These are phyloP conservation scores for Physcia stellaris DNA, from an alignment of 495 filamentous ascomycete genomes.

Conservation along the genomic window DNA sequence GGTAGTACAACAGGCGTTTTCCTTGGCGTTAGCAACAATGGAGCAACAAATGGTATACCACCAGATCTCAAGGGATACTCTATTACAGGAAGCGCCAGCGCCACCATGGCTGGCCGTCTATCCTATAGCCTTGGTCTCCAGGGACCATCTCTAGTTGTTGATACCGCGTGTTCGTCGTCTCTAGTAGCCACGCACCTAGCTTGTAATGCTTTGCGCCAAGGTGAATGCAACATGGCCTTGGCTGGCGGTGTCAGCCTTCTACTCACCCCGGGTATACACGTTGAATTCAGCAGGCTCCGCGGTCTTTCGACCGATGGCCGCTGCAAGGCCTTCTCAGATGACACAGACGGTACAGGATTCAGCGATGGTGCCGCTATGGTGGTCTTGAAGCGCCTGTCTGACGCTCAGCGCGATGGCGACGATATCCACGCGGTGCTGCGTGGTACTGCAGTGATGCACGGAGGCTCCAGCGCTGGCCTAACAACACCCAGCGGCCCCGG, in stretches of 20 bases:
- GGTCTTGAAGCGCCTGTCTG: constrained; percentile 33
- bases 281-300: constrained; percentile 16
- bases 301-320: constrained; percentile 28
- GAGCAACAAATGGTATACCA: not conserved
- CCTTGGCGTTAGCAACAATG: not conserved
- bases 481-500: not conserved
- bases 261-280: constrained; percentile 20
- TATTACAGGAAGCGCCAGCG: constrained; percentile 2
- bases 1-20: not conserved
- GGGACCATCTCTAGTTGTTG: constrained; percentile 68
- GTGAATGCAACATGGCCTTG: constrained; percentile 33
- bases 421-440: constrained; percentile 14
- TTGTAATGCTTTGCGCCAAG: constrained; percentile 20
- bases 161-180: constrained; percentile 47
- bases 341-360: constrained; percentile 34
- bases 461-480: not conserved
- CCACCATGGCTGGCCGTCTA: constrained; percentile 6
- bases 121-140: constrained; percentile 76
- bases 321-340: constrained; percentile 34
- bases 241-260: constrained; percentile 32
- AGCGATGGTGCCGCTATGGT: constrained; percentile 32
- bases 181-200: constrained; percentile 28
- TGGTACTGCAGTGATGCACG: not conserved
- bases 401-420: constrained; percentile 34
- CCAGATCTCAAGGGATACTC: not conserved